Base-by-base conservation (phyloP, 768 basidiomycete species). In the Suillus placidus region DNA sequence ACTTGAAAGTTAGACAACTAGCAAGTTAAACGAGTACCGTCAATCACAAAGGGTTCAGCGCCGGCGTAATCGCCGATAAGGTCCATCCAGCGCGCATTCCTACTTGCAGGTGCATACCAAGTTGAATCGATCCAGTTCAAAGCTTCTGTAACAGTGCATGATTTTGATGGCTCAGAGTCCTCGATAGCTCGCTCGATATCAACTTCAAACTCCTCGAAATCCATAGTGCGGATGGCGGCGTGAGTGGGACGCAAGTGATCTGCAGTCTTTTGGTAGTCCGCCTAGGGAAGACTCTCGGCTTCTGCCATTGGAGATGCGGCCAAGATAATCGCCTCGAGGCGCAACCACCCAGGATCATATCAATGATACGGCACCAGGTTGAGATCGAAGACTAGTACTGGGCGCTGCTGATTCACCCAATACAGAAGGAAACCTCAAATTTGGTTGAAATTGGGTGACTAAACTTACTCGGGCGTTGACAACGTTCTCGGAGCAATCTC, bases 1-100 rank as follows among this genome's bases (percentile, higher is more conserved):
- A 26, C 13, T 8, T 51, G 13, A 26, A 61, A 20, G 2, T 43
- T 51, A 14, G 32, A 34, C 47, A n/a, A 32, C 26, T 23, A 52
- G 42, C 49, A 56, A 60, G 13, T 23, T 6, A 34, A 34, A 23
- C 38, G 62, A 1, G 43, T 72, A 86, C 89, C 89, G 73, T 90
- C 88, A 64, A 91, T 78, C 47, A 90, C 70, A 70, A 91, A 91
- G 18, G 81, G 80, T 71, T 91, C 90, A 42, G 72, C 82, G 1
- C 90, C 90, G 26, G 87, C 89, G 72, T 89, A 91, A 70, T 89
- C 90, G 4, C 88, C 88, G 35, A 91, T 75, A 10, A 91, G 78
- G 72, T 91, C 89, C 88, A 91, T 90, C 86, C 84, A 85, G 64
- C 85, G 72, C 14, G 80, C 82, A 34, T 71, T 66, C 64, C 79